phyloP scores from a whole-genome alignment of 1,284 basidiomycete genomes.

The Wallemia ichthyophaga region DNA sequence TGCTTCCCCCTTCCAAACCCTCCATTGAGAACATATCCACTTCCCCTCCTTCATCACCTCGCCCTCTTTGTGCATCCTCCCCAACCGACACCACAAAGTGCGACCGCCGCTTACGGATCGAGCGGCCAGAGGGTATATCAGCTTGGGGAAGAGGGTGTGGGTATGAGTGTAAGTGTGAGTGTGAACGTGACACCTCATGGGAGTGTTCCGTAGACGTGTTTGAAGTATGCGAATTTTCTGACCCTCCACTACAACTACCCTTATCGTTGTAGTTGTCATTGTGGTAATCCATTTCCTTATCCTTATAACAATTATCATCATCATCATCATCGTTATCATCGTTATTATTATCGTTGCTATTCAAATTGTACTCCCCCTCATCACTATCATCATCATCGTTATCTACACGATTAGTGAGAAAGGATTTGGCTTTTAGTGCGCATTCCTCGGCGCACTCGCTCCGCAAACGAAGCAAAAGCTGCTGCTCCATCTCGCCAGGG shows the following conservation, averaged over 20 bases:
- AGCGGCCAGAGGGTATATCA: not conserved
- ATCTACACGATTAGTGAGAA: not conserved
- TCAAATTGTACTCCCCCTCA: not conserved
- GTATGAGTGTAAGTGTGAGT: too few species aligned
- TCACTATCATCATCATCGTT: not conserved
- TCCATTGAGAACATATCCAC: constrained; percentile 19
- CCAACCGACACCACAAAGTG: not conserved
- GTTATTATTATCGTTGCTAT: not conserved
- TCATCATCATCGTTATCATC: too few species aligned
- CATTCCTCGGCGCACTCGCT: constrained; percentile 1
- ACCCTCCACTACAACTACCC: too few species aligned
- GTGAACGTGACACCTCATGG: too few species aligned
- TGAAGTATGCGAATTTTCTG: too few species aligned
- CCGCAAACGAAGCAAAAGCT: not conserved
- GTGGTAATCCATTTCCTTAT: too few species aligned
- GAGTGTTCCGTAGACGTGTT: too few species aligned
- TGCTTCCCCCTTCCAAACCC: constrained; percentile 7
- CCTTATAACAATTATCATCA: too few species aligned
- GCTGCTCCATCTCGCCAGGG: not conserved
- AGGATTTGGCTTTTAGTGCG: not conserved
- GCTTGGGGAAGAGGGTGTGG: too few species aligned
- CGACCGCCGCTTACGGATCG: not conserved
- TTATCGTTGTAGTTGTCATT: too few species aligned
- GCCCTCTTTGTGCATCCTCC: not conserved
- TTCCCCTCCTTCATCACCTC: constrained; percentile 11